Base-by-base conservation (phyloP, 202 grass and related monocot species). In the Musa balbisiana region DNA sequence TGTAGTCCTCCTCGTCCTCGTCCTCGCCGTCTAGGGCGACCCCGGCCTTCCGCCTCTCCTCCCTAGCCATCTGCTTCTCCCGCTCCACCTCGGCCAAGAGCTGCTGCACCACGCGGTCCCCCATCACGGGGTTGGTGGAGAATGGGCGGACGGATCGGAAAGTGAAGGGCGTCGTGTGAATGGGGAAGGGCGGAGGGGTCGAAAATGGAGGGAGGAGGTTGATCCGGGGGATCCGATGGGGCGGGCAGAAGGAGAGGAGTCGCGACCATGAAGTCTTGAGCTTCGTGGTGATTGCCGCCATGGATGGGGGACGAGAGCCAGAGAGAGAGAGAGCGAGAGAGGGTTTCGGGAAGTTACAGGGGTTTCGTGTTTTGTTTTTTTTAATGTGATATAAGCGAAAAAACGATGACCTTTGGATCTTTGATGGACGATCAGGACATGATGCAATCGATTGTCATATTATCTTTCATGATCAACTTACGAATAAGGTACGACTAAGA, bases 1-100 rank as follows among this genome's bases (percentile, higher is more conserved):
- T 27, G 87, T 73, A 98, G 78, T 93, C 94, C 81, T 91, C 90
- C 5, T 81, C 87, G 33, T 43, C 33, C 33, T 43, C 33, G 33
- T 43, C 33, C 8, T 86, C 88, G 2, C 80, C 84, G 0, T 89
- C 73, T 14, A 53, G 62, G 23, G 33, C 78, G 2, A 67, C 8
- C 33, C 74, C 74, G 20, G 69, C 83, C 11, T 73, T 72, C 67
- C 11, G 59, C 73, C 77, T 78, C 1, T 84, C 83, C 71, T 92
- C 74, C 24, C 75, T 80, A 0, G 87, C 87, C 67, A 25, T 69
- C 75, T 87, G 67, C 72, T 79, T 80, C 86, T 98, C 91, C 55
- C 85, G 85, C 67, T 84, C 86, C 20, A 87, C 52, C 79, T 93
- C 79, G 2, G 83, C 85, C 60, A 88, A 77, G 8, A 98, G 87